Conservation (phyloP, 2,329 filamentous ascomycete genomes). For the Phoma sp. region DNA sequence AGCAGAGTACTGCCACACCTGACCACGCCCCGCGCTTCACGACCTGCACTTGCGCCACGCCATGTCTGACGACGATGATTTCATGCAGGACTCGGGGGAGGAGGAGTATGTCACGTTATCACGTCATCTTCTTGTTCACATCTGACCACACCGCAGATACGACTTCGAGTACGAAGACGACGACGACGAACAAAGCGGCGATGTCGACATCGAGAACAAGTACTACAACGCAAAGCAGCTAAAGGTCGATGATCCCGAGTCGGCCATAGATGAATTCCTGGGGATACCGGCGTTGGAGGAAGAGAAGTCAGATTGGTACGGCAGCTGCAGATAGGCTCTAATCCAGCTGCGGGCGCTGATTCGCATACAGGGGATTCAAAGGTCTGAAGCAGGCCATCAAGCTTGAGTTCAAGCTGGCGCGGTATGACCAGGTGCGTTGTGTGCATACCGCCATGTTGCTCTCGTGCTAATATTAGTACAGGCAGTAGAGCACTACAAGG, state of each 20-base stretch:
- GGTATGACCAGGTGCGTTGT: conserved; percentile 74
- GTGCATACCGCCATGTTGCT: background rate
- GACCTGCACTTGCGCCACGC: conserved; percentile 28
- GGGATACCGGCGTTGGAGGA: conserved; percentile 81
- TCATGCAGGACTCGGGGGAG: conserved; percentile 90
- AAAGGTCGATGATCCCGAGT: conserved; percentile 83
- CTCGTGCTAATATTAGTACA: conserved; percentile 49
- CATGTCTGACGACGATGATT: conserved; percentile 88
- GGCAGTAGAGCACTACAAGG: conserved; percentile 90
- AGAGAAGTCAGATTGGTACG: conserved; percentile 91
- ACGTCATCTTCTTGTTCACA: background rate
- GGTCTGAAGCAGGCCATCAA: conserved; percentile 98
- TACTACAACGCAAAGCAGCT: conserved; percentile 99
- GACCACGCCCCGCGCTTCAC: background rate
- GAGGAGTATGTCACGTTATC: conserved; percentile 68
- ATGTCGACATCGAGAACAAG: conserved; percentile 98
- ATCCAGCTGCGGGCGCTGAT: conserved; percentile 21
- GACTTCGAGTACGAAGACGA: conserved; percentile 98
- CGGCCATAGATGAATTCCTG: conserved; percentile 91
- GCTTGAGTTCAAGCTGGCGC: conserved; percentile 89
- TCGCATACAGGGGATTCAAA: conserved; percentile 76
- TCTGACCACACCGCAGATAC: conserved; percentile 61
- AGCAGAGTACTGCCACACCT: background rate
- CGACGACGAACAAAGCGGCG: conserved; percentile 84
- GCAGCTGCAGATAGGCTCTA: background rate